phyloP scores from a whole-genome alignment of 345 rosid species.

The Salix suchowensis region DNA sequence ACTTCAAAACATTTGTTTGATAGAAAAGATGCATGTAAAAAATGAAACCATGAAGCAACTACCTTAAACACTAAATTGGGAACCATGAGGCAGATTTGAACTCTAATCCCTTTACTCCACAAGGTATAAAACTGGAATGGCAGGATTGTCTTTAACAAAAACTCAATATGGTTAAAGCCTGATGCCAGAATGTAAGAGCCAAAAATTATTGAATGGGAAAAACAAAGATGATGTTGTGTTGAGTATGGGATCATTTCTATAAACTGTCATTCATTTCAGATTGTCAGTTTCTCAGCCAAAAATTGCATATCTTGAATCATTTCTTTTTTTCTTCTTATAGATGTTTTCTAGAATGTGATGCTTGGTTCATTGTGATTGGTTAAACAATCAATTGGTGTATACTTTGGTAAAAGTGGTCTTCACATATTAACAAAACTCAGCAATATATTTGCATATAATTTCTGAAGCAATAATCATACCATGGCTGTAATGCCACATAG shows the following conservation, averaged over 20 bases:
- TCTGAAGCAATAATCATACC: conserved; percentile 37
- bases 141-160: not conserved
- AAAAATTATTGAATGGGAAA: not conserved
- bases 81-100: not conserved
- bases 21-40: not conserved
- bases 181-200: not conserved
- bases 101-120: not conserved
- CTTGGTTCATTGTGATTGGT: not conserved
- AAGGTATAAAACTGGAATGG: not conserved
- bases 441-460: not conserved
- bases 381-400: not conserved
- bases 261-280: not conserved
- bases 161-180: not conserved
- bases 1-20: not conserved
- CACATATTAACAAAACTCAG: not conserved
- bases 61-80: not conserved
- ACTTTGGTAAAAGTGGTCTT: not conserved
- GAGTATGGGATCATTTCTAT: not conserved
- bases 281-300: not conserved
- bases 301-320: not conserved
- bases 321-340: not conserved
- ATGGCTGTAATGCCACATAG: conserved; percentile 74
- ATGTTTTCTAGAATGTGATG: not conserved
- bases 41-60: not conserved
- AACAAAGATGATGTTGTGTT: not conserved